Evolutionary conservation across 495 filamentous ascomycete genomes (phyloP).

Genomic region (Diplogelasinospora grovesii): DNA sequence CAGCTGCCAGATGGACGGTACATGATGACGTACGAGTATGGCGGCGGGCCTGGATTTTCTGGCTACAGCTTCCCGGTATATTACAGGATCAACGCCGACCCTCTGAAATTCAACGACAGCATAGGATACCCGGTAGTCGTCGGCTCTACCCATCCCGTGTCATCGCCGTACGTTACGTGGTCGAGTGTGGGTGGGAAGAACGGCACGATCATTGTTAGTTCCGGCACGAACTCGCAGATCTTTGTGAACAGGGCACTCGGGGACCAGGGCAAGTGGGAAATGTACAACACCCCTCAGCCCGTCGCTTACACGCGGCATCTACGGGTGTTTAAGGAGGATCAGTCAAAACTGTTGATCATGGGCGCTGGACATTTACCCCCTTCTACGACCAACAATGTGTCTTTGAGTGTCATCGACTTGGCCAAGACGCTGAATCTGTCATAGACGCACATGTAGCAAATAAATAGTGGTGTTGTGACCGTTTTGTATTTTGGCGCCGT

Average conservation of each 20-base stretch:
- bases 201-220: conserved; percentile 54
- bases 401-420: too few species aligned
- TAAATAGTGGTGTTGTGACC: too few species aligned
- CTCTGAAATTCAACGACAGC: conserved; percentile 44
- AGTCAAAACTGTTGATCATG: too few species aligned
- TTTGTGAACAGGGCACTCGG: conserved; percentile 56
- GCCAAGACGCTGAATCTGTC: too few species aligned
- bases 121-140: conserved; percentile 37
- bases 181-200: conserved; percentile 46
- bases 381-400: too few species aligned
- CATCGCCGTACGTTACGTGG: conserved; percentile 52
- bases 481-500: too few species aligned
- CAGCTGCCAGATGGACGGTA: conserved; percentile 55
- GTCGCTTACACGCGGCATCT: conserved; percentile 45
- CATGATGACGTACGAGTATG: conserved; percentile 59
- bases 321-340: too few species aligned
- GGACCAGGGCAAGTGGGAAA: conserved; percentile 47
- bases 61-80: too few species aligned
- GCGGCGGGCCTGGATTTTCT: conserved; percentile 49
- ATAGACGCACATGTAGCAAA: too few species aligned
- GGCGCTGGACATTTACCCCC: too few species aligned
- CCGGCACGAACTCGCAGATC: conserved; percentile 39
- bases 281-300: conserved; percentile 37
- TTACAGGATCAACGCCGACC: conserved; percentile 42
- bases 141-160: conserved; percentile 44